Evolutionary conservation across 495 filamentous ascomycete species (phyloP), one percentile per base, ranked within the genome.

Genomic region (Penicillium daleae): DNA sequence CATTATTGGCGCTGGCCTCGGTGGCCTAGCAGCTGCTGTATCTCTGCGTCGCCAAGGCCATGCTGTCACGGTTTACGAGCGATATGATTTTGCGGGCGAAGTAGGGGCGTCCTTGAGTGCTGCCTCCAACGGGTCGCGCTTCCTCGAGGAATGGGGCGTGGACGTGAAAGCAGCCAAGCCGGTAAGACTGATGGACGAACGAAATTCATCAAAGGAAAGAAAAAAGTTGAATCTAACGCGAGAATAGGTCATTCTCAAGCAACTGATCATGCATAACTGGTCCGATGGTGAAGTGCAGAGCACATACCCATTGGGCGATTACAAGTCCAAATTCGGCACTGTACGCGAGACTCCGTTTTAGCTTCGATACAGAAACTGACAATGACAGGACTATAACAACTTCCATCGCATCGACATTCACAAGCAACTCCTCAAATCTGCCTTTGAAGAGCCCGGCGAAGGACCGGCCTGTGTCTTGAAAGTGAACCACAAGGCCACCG

Each of bases 1-100:
- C 68, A 78, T 86, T 39, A 78, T 85, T 17, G 84, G 83, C 15
- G 84, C 79, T 8, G 83, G 84, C 3, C 83, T 86, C 24, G 82
- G 82, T n/a, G 83, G 84, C 13, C 67, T 86, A 12, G 68, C 76
- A 3, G 79, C 83, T 6, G 83, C 84, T 0, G 75, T 86, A n/a
- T 77, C 74, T 10, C 64, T 87, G 6, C 78, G 82, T 29, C 78
- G 78, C 13, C 71, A 80, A 39, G 84, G 84, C 7, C 85, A 87
- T 52, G 19, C 74, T 2, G 82, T 86, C 51, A 72, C 74, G 3
- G 78, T 85, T 6, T 75, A 72, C 59, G 71, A 74, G 46, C 55
- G 69, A 61, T 70, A 68, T 22, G 68, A 75, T 56, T 73, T 68
- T 53, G 69, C 71, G 0, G 65, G 71, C 10, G 73, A 75, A 21